Evolutionary conservation across 208 protist genomes (phyloP).

Genomic region (Leishmania lainsoni): DNA sequence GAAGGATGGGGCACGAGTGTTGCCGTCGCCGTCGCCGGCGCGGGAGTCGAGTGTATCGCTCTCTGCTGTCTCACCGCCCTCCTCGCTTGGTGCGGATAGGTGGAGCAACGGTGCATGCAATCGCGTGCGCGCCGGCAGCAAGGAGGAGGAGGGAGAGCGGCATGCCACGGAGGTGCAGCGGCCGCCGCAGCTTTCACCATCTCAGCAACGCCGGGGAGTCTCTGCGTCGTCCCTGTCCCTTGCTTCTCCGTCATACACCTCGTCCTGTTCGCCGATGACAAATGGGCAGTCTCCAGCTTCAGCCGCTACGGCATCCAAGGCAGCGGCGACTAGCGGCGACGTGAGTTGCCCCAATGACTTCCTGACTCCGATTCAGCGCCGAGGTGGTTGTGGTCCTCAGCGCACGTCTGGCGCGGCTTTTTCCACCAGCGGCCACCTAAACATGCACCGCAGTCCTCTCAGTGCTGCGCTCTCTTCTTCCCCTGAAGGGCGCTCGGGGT

Average conservation of each 20-base stretch:
- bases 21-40: not conserved
- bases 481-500: not conserved
- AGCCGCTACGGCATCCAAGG: not conserved
- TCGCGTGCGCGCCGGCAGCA: not conserved
- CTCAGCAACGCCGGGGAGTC: not conserved
- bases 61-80: conserved; percentile 16
- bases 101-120: not conserved
- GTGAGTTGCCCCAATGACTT: not conserved
- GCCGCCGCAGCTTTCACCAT: not conserved
- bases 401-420: not conserved
- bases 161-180: not conserved
- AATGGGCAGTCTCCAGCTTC: not conserved
- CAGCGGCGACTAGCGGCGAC: not conserved
- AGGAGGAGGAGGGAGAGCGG: not conserved
- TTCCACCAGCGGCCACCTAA: not conserved
- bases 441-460: not conserved
- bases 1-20: not conserved
- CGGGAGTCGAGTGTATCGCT: conserved; percentile 20
- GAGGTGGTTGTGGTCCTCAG: not conserved
- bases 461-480: conserved; percentile 1
- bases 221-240: conserved; percentile 2
- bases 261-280: not conserved
- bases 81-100: conserved; percentile 3
- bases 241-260: conserved; percentile 4
- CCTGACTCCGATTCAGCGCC: not conserved